Evolutionary conservation across 306 rosid genomes (phyloP).

Genomic region (Prinsepia uniflora): DNA sequence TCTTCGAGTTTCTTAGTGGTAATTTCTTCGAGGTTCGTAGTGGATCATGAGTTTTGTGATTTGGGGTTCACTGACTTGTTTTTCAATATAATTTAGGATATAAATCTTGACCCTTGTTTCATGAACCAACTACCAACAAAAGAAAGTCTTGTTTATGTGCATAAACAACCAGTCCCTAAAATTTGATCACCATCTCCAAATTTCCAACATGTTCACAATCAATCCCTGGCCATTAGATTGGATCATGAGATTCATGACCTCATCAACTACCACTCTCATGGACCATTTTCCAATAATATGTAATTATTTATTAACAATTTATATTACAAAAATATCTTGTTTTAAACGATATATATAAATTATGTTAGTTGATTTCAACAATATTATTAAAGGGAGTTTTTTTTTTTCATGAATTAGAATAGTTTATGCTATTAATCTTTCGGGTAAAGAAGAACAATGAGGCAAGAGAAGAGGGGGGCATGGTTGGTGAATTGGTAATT

Average conservation of each 20-base stretch:
- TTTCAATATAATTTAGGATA: neutral
- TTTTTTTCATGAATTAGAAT: too few relatives aligned
- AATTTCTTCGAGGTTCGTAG: neutral
- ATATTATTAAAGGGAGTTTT: too few relatives aligned
- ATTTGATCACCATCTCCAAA: slow-evolving; percentile 8
- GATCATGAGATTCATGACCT: slow-evolving; percentile 22
- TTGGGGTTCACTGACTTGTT: neutral
- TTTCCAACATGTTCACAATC: slow-evolving; percentile 12
- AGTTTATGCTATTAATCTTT: too few relatives aligned
- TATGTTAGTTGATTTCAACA: too few relatives aligned
- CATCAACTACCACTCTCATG: slow-evolving; percentile 16
- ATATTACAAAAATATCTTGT: slow-evolving; percentile 6
- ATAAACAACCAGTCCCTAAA: neutral
- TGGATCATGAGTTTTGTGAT: slow-evolving; percentile 1
- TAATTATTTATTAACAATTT: slow-evolving; percentile 11
- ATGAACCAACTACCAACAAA: neutral
- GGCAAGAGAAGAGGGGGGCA: slow-evolving; percentile 5
- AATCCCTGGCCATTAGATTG: slow-evolving; percentile 22
- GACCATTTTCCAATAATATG: slow-evolving; percentile 18
- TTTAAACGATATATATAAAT: neutral
- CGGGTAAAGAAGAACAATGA: too few relatives aligned
- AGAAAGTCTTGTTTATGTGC: neutral
- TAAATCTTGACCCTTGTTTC: neutral
- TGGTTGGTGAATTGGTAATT: slow-evolving; percentile 14
- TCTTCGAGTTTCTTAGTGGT: too few relatives aligned